Evolutionary conservation across 805 yeast species (phyloP).

Genomic region (Naumovozyma dairenensis): DNA sequence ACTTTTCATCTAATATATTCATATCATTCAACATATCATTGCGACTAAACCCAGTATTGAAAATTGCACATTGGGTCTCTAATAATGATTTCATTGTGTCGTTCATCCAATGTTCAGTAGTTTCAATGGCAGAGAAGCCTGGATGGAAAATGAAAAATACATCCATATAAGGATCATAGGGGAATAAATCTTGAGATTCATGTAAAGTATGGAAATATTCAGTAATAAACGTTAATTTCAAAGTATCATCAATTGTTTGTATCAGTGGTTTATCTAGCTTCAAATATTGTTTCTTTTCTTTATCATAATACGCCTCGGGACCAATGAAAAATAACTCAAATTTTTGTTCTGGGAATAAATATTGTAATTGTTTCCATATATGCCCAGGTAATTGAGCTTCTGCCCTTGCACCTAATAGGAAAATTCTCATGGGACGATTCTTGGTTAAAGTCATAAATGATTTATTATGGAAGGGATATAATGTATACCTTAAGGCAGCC

Average conservation of each 20-base stretch:
- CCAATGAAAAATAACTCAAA: conserved; percentile 90
- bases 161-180: conserved; percentile 94
- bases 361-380: conserved; percentile 90
- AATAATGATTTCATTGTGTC: conserved; percentile 76
- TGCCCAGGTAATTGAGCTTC: conserved; percentile 91
- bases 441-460: conserved; percentile 43
- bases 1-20: conserved; percentile 56
- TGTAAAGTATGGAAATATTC: conserved; percentile 86
- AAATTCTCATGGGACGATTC: conserved; percentile 83
- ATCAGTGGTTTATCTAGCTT: conserved; percentile 46
- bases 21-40: conserved; percentile 62
- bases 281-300: conserved; percentile 52
- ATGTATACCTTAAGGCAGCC: conserved; percentile 84
- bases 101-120: conserved; percentile 78
- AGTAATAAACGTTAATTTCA: conserved; percentile 75
- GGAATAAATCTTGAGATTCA: conserved; percentile 90
- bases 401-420: conserved; percentile 83
- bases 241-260: conserved; percentile 60
- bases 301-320: conserved; percentile 79
- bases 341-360: conserved; percentile 69
- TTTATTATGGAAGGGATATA: conserved; percentile 49
- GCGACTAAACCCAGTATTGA: conserved; percentile 82
- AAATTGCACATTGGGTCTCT: conserved; percentile 88
- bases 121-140: conserved; percentile 77
- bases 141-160: conserved; percentile 93